phyloP scores from a whole-genome alignment of 1,284 basidiomycete species.

The Ustilago crameri region DNA sequence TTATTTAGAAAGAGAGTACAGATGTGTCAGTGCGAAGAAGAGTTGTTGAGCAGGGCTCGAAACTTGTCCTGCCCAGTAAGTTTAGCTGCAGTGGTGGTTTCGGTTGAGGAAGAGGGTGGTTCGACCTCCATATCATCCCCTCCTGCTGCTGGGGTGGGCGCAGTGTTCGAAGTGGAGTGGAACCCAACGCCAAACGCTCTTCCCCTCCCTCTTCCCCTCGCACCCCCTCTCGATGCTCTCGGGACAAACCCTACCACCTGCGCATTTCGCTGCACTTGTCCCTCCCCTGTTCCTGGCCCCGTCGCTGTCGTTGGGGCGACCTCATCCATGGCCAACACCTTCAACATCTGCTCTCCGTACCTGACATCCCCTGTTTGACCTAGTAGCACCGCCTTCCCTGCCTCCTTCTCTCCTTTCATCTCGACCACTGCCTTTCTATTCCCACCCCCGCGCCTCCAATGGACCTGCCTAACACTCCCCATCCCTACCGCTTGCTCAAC shows the following conservation, averaged over 20 bases:
- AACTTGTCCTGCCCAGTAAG: conserved; percentile 51
- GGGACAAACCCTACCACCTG: conserved; percentile 21
- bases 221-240: conserved; percentile 31
- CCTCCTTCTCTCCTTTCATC: conserved; percentile 40
- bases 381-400: conserved; percentile 46
- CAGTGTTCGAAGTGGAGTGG: conserved; percentile 2
- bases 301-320: not conserved
- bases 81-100: not conserved
- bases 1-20: too few species aligned
- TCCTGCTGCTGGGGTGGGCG: not conserved
- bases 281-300: not conserved
- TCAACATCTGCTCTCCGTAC: conserved; percentile 13
- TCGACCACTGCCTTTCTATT: conserved; percentile 47
- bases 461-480: conserved; percentile 49
- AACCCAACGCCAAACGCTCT: conserved; percentile 25
- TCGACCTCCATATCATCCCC: conserved; percentile 38
- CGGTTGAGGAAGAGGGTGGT: conserved; percentile 1
- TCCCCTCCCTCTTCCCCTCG: conserved; percentile 26
- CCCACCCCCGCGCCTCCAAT: conserved; percentile 55
- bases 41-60: conserved; percentile 37
- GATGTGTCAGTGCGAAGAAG: not conserved
- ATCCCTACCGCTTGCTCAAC: conserved; percentile 52
- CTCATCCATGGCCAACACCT: conserved; percentile 11
- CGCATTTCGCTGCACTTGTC: not conserved
- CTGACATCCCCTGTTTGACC: conserved; percentile 14